phyloP scores from a whole-genome alignment of 768 basidiomycete genomes.

The Strobilomyces dryophilus region DNA sequence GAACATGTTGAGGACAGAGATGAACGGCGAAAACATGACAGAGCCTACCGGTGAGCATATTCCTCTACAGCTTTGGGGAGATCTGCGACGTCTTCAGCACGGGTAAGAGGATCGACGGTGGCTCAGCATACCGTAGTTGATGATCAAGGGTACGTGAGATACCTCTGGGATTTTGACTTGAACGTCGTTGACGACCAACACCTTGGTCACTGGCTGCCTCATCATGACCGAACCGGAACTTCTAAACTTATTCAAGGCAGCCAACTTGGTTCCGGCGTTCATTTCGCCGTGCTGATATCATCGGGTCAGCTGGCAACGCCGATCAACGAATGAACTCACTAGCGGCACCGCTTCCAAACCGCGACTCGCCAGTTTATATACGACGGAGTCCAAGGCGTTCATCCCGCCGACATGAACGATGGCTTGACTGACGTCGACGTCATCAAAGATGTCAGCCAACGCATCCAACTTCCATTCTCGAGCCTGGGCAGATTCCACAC shows the following conservation, averaged over 20 bases:
- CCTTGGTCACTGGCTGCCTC: constrained; percentile 64
- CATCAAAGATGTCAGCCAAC: constrained; percentile 84
- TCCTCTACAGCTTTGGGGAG: constrained; percentile 94
- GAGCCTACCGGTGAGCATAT: constrained; percentile 82
- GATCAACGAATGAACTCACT: constrained; percentile 45
- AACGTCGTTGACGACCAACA: constrained; percentile 91
- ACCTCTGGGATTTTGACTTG: constrained; percentile 89
- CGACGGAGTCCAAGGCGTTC: constrained; percentile 80
- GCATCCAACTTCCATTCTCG: constrained; percentile 96
- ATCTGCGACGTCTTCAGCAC: constrained; percentile 43
- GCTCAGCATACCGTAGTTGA: constrained; percentile 77
- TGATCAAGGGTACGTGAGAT: constrained; percentile 84
- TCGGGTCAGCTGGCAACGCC: constrained; percentile 8
- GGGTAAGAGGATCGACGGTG: neutral
- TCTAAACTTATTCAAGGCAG: constrained; percentile 83
- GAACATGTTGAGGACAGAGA: constrained; percentile 8
- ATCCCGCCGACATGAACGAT: constrained; percentile 89
- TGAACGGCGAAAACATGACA: neutral
- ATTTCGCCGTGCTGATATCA: constrained; percentile 81
- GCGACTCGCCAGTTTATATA: constrained; percentile 83
- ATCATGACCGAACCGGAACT: constrained; percentile 49
- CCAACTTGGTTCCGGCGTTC: constrained; percentile 76
- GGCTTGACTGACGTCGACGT: constrained; percentile 74
- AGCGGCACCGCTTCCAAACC: constrained; percentile 86
- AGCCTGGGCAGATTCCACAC: constrained; percentile 79